phyloP scores from a whole-genome alignment of 495 filamentous ascomycete genomes.

The Rhypophila decipiens region DNA sequence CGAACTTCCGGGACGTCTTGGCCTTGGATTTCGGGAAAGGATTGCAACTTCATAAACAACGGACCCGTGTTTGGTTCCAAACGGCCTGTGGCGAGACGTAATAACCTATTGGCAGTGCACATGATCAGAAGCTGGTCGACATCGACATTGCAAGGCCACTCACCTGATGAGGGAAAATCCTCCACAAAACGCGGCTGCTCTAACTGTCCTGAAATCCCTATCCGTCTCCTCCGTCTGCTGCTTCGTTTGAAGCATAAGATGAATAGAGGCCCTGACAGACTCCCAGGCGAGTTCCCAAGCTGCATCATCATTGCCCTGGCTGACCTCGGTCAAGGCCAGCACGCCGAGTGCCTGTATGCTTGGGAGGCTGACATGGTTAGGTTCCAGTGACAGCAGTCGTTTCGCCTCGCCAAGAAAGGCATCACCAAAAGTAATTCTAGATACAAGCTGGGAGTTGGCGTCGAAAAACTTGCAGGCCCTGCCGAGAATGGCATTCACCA shows the following conservation, averaged over 20 bases:
- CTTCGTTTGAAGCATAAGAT: constrained; percentile 10
- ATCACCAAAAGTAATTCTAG: constrained; percentile 19
- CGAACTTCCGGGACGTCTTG: constrained; percentile 19
- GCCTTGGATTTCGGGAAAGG: constrained; percentile 5
- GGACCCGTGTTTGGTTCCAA: constrained; percentile 20
- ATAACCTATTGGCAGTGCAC: constrained; percentile 1
- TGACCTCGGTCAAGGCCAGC: constrained; percentile 19
- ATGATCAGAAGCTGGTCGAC: neutral
- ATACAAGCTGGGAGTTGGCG: constrained; percentile 12
- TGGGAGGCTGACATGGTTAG: constrained; percentile 12
- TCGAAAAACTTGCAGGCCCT: constrained; percentile 13
- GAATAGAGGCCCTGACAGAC: constrained; percentile 17
- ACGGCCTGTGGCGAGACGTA: constrained; percentile 19
- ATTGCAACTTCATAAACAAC: constrained; percentile 21
- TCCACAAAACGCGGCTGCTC: constrained; percentile 20
- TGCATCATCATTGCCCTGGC: constrained; percentile 18
- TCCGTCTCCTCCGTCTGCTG: neutral
- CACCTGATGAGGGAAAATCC: constrained; percentile 20
- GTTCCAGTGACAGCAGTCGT: constrained; percentile 11
- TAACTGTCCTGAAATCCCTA: constrained; percentile 11
- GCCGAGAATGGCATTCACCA: constrained; percentile 22
- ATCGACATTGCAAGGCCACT: neutral
- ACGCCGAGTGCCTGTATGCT: constrained; percentile 20
- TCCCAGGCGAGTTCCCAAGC: constrained; percentile 16
- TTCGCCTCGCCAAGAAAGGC: constrained; percentile 23